phyloP scores from a whole-genome alignment of 306 rosid genomes.

The Benincasa hispida region DNA sequence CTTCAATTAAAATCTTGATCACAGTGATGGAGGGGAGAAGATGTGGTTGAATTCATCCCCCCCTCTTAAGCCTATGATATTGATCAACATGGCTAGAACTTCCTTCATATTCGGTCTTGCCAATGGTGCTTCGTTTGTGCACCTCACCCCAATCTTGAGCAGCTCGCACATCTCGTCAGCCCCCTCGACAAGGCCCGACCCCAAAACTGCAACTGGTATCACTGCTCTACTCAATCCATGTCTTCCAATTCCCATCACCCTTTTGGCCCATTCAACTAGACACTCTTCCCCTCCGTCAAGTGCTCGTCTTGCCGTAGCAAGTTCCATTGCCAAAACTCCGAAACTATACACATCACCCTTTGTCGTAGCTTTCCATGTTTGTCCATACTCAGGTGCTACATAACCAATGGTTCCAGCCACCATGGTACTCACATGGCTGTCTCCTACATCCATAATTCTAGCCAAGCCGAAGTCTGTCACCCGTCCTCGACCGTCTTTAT shows the following conservation, averaged over 20 bases:
- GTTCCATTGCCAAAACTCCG: slow-evolving; percentile 76
- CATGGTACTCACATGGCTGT: slow-evolving; percentile 89
- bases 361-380: slow-evolving; percentile 89
- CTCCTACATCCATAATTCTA: slow-evolving; percentile 65
- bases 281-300: slow-evolving; percentile 96
- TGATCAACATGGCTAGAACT: slow-evolving; percentile 58
- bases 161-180: slow-evolving; percentile 69
- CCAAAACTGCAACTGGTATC: slow-evolving; percentile 44
- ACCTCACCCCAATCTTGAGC: slow-evolving; percentile 60
- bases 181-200: slow-evolving; percentile 55
- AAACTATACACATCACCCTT: slow-evolving; percentile 91
- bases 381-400: slow-evolving; percentile 93
- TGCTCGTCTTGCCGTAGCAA: slow-evolving; percentile 78
- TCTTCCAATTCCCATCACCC: slow-evolving; percentile 50
- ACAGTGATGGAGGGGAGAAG: slow-evolving; percentile 17
- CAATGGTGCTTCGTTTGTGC: slow-evolving; percentile 59
- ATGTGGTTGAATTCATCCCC: slow-evolving; percentile 26
- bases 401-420: slow-evolving; percentile 93
- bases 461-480: slow-evolving; percentile 95
- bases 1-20: slow-evolving; percentile 13
- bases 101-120: slow-evolving; percentile 89
- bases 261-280: slow-evolving; percentile 69
- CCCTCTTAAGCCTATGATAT: slow-evolving; percentile 20
- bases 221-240: slow-evolving; percentile 21
- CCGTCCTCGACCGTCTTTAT: slow-evolving; percentile 59